Conservation (phyloP, 345 rosid species). For the Microcos paniculata region DNA sequence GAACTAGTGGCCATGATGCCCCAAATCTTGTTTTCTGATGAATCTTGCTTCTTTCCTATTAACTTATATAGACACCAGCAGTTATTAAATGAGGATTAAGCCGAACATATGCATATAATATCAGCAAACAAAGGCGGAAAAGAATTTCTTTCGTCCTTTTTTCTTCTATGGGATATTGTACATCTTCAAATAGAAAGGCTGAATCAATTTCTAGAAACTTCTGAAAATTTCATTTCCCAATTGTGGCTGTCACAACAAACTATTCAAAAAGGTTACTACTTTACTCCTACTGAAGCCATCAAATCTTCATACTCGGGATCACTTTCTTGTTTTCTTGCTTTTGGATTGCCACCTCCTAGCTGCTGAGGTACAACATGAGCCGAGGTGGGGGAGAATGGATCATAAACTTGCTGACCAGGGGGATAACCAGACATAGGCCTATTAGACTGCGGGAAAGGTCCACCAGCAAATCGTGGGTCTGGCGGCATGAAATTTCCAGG, state of each 20-base stretch:
- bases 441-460: constrained; percentile 18
- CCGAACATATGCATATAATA: not conserved
- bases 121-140: not conserved
- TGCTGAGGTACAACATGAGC: constrained; percentile 38
- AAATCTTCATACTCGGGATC: constrained; percentile 70
- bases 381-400: constrained; percentile 84
- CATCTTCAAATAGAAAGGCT: not conserved
- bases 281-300: constrained; percentile 71
- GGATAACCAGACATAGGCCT: constrained; percentile 24
- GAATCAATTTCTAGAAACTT: not conserved
- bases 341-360: constrained; percentile 30
- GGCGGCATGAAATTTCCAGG: constrained; percentile 31
- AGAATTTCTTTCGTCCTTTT: not conserved
- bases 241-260: not conserved
- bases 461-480: constrained; percentile 33
- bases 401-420: constrained; percentile 64
- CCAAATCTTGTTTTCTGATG: too few relatives aligned
- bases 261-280: constrained; percentile 19
- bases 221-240: not conserved
- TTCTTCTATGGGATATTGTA: not conserved
- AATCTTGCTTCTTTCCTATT: too few relatives aligned
- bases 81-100: too few relatives aligned
- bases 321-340: constrained; percentile 41
- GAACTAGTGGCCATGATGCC: too few relatives aligned
- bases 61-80: too few relatives aligned